Conservation (phyloP, 2,329 filamentous ascomycete species). For the Clonostachys rosea region DNA sequence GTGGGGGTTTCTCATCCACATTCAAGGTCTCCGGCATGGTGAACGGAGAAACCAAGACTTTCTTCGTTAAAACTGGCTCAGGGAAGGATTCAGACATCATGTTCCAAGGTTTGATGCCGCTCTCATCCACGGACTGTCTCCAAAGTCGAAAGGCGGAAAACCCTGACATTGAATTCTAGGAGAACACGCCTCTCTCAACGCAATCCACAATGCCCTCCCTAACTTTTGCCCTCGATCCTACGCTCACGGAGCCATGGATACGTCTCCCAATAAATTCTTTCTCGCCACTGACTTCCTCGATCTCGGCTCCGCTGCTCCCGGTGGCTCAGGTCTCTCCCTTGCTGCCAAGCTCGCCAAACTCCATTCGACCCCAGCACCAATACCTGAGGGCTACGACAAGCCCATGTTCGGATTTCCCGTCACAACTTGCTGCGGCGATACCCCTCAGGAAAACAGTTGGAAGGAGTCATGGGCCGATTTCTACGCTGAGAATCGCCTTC, state of each 20-base stretch:
- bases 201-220: constrained; percentile 68
- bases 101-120: constrained; percentile 54
- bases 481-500: constrained; percentile 70
- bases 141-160: not conserved
- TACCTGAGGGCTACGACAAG: constrained; percentile 49
- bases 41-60: constrained; percentile 50
- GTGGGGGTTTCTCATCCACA: constrained; percentile 65
- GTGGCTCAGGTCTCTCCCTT: constrained; percentile 50
- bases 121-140: not conserved
- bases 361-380: constrained; percentile 70
- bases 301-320: constrained; percentile 37
- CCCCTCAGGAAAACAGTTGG: constrained; percentile 67
- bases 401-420: constrained; percentile 81
- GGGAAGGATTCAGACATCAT: constrained; percentile 58
- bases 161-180: constrained; percentile 6
- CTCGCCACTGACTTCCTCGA: constrained; percentile 79
- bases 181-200: constrained; percentile 61
- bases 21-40: constrained; percentile 46
- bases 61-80: constrained; percentile 68
- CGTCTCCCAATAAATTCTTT: constrained; percentile 42
- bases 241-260: constrained; percentile 60
- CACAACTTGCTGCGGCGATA: constrained; percentile 74
- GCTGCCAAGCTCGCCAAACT: constrained; percentile 74
- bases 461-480: constrained; percentile 74
- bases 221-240: constrained; percentile 72